Conservation (phyloP, 495 filamentous ascomycete genomes). For the Cudoniella acicularis region DNA sequence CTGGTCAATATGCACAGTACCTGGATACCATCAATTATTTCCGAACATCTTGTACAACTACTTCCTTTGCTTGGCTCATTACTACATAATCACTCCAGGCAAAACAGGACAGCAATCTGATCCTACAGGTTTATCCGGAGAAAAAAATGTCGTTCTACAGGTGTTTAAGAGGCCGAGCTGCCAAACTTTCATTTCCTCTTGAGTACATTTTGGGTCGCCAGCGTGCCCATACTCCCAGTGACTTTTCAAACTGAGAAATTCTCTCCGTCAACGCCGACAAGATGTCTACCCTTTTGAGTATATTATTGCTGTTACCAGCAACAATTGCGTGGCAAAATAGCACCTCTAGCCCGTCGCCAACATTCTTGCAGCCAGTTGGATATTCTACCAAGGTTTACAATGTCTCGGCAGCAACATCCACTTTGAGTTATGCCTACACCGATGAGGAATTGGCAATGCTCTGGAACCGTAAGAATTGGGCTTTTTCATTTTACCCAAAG, state of each 20-base stretch:
- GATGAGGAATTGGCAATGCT: conserved; percentile 24
- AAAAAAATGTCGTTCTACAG: neutral
- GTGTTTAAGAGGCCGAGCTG: neutral
- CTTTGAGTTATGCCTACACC: conserved; percentile 33
- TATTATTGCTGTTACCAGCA: neutral
- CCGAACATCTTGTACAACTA: neutral
- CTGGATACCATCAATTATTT: neutral
- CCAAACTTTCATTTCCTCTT: too few relatives aligned
- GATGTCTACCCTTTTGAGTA: neutral
- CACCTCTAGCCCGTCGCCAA: neutral
- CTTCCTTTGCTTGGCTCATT: neutral
- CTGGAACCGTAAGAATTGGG: too few relatives aligned
- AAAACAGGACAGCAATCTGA: neutral
- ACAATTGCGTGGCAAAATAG: neutral
- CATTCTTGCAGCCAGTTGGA: conserved; percentile 1
- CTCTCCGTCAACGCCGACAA: neutral
- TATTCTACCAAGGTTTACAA: conserved; percentile 34
- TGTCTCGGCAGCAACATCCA: conserved; percentile 33
- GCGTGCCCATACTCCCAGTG: too few relatives aligned
- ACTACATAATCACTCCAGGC: neutral
- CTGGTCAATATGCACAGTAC: neutral
- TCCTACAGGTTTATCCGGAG: neutral
- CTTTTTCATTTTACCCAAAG: too few relatives aligned
- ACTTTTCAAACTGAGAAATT: too few relatives aligned
- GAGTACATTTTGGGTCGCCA: too few relatives aligned